Conservation (phyloP, 2,329 filamentous ascomycete genomes). For the Alternaria angustiovoidea region DNA sequence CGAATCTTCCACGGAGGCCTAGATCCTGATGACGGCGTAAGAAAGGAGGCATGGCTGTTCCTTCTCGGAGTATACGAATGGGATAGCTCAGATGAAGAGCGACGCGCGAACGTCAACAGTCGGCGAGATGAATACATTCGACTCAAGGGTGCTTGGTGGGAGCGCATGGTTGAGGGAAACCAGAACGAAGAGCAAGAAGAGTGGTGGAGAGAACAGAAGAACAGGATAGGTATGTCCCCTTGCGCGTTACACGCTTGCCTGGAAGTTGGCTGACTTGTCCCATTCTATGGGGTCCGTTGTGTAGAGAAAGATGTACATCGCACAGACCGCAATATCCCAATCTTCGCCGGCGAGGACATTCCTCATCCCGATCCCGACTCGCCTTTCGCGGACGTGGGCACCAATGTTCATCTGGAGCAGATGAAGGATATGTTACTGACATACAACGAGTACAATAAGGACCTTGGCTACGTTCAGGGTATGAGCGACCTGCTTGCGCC, state of each 20-base stretch:
- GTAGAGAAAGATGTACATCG: slow-evolving; percentile 98
- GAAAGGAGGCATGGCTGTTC: slow-evolving; percentile 97
- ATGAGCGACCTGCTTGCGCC: slow-evolving; percentile 98
- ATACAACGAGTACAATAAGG: slow-evolving; percentile 97
- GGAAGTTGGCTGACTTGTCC: slow-evolving; percentile 55
- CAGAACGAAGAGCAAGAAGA: slow-evolving; percentile 84
- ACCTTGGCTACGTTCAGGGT: slow-evolving; percentile 95
- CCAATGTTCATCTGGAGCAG: slow-evolving; percentile 97
- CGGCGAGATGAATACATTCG: slow-evolving; percentile 92
- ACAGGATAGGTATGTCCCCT: slow-evolving; percentile 79
- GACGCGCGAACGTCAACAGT: slow-evolving; percentile 82
- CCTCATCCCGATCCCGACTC: slow-evolving; percentile 96
- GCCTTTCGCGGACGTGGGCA: slow-evolving; percentile 89
- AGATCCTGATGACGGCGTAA: slow-evolving; percentile 85
- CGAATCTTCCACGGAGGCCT: slow-evolving; percentile 96
- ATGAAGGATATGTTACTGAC: slow-evolving; percentile 99
- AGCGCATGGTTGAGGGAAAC: slow-evolving; percentile 83
- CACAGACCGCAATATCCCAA: slow-evolving; percentile 92
- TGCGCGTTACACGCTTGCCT: background rate
- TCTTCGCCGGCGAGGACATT: slow-evolving; percentile 95
- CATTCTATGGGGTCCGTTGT: slow-evolving; percentile 62
- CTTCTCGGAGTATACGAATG: slow-evolving; percentile 90
- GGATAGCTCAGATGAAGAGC: slow-evolving; percentile 87
- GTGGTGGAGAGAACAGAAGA: slow-evolving; percentile 96
- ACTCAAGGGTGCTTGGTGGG: slow-evolving; percentile 96